Evolutionary conservation across 2,329 filamentous ascomycete species (phyloP).

Genomic region (Colletotrichum sp.): DNA sequence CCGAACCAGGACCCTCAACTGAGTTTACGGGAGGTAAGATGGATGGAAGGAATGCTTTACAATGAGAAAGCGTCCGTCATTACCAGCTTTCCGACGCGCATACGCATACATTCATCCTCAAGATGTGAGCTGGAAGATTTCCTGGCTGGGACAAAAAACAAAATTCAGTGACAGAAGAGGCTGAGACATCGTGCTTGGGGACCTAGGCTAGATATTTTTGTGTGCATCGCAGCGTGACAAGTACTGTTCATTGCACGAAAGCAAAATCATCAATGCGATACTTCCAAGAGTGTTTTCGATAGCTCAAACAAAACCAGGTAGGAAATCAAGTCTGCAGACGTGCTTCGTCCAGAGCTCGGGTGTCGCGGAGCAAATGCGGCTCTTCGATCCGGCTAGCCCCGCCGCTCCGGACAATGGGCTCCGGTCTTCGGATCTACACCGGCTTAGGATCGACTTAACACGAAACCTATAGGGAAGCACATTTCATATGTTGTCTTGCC

Average conservation of each 20-base stretch:
- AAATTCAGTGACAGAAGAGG: not conserved
- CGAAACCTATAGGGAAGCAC: not conserved
- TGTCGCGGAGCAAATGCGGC: not conserved
- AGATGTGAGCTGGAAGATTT: not conserved
- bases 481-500: not conserved
- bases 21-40: not conserved
- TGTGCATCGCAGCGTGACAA: not conserved
- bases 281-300: not conserved
- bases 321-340: not conserved
- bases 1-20: not conserved
- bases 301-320: not conserved
- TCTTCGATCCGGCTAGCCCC: not conserved
- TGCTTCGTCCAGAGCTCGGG: not conserved
- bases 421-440: not conserved
- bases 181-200: not conserved
- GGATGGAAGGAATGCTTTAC: not conserved
- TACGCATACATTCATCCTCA: not conserved
- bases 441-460: not conserved
- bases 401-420: not conserved
- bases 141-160: not conserved
- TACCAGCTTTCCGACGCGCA: not conserved
- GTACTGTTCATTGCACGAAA: not conserved
- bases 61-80: not conserved
- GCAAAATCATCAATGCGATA: not conserved
- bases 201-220: not conserved